A percentile compares a stretch with the other conserved stretches of the same genome.
These are phyloP conservation scores for Clarkia xantiana DNA, from an alignment of 345 rosid genomes.

Conservation along the genomic window DNA sequence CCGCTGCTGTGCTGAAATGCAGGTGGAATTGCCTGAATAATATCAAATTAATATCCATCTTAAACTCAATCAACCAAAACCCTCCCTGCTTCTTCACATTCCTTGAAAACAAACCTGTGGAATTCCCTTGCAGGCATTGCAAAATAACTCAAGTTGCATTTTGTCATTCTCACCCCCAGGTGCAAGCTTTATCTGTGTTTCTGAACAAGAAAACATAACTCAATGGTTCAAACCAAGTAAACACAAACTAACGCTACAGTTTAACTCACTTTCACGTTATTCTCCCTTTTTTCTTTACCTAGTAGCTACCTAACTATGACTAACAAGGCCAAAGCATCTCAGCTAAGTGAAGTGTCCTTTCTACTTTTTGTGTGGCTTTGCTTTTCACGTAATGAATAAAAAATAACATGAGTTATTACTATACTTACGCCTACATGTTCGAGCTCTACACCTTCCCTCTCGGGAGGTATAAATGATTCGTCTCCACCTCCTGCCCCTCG, in stretches of 20 bases:
- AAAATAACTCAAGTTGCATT: conserved; percentile 72
- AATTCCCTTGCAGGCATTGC: conserved; percentile 93
- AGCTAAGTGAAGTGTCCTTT: too few species aligned
- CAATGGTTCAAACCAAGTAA: background rate
- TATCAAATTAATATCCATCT: too few species aligned
- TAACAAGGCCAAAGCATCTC: too few species aligned
- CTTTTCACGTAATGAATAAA: conserved; percentile 1
- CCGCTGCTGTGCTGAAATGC: conserved; percentile 40
- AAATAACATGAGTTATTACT: conserved; percentile 11
- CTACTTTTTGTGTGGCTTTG: too few species aligned
- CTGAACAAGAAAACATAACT: conserved; percentile 25
- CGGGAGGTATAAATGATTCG: conserved; percentile 4
- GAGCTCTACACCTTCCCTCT: conserved; percentile 44
- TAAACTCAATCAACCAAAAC: too few species aligned
- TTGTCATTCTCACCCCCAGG: conserved; percentile 60
- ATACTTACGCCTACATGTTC: conserved; percentile 65
- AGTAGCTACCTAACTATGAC: too few species aligned
- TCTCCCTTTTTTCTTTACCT: too few species aligned
- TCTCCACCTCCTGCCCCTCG: conserved; percentile 69
- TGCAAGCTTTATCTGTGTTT: conserved; percentile 61
- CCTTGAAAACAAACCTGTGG: conserved; percentile 53
- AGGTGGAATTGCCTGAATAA: conserved; percentile 47
- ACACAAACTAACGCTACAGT: too few species aligned
- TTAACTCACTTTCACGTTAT: too few species aligned
- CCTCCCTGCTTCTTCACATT: too few species aligned